Base-by-base conservation (phyloP, 75 land plant species). In the Pinus tabuliformis region DNA sequence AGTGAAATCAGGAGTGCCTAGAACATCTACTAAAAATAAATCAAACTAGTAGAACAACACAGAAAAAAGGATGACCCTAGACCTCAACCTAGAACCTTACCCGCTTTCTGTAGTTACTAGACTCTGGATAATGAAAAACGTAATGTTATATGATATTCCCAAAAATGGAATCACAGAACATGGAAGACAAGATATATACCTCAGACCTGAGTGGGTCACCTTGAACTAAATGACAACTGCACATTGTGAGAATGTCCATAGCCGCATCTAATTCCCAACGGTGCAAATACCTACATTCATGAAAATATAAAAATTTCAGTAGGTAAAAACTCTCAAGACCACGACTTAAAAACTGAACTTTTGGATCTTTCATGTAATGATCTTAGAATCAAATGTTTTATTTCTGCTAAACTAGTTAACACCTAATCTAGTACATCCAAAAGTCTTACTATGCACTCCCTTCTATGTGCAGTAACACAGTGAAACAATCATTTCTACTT, bases 231-330 rank as follows among this genome's bases (percentile, higher is more conserved):
- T 97, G 99, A 88, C 98, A 97, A 73, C 89, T 87, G 80, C 99
- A 95, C 96, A 97, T 97, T 18, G 98, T 95, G 8, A 97, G 91
- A 81, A 97, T 92, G 82, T 97, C 96, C 75, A 97, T 88, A 28
- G 98, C 98, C 77, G 92, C 83, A 86, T 97, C 91, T 64, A 93
- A 84, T 28, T 97, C 98, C 99, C 99, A 97, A 60, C 86, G 66
- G 24, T 91, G 90, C 81, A 97, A 78, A 80, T 95, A 86, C 85
- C 99, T 97, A 82, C 56, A 49, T 49, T 28, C 45, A 76, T 20
- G 33, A 76, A 76, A 18, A 11, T 56, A 73, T 21, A 17, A 26
- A 13, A 59, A 28, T 17, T 18, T 42, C 21, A 42, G 3, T 14
- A 42, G 42, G n/a, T 37, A 42, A 68, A 39, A 68, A 49, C 54